Base-by-base conservation (phyloP, 345 rosid species). In the Leavenworthia alabamica region DNA sequence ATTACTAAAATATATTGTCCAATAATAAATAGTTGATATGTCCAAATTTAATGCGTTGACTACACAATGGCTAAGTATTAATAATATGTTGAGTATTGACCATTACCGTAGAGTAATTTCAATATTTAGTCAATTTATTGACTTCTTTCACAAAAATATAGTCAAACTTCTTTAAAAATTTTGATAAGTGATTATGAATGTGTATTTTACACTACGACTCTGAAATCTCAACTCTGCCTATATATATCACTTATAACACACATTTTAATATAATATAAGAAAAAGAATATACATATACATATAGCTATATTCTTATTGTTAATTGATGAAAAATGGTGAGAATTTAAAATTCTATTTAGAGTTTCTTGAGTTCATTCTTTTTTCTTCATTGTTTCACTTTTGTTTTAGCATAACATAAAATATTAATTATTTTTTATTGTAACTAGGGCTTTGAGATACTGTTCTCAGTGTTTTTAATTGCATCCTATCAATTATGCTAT, bases 281-380 rank as follows among this genome's bases (percentile, higher is more conserved):
- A 43, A 13, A 28, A 2, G 3, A 11, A 28, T 1, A 23, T 2
- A 23, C n/a, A n/a, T n/a, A n/a, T n/a, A n/a, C n/a, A n/a, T 23
- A 1, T 3, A 23, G 24, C 24, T 24, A 24, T 13, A 8, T 64
- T 40, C 1, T 63, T n/a, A 20, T 51, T 11, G 11, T 15, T 10
- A n/a, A n/a, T n/a, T n/a, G n/a, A n/a, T 11, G 5, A 55, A 33
- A 36, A 66, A 66, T 66, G 70, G 70, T 55, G 62, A 44, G 70
- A 24, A 13, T 11, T 31, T 14, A 32, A 23, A 7, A 44, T 44
- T 44, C n/a, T n/a, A n/a, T n/a, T n/a, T n/a, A n/a, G n/a, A n/a
- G n/a, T n/a, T n/a, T n/a, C n/a, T n/a, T n/a, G n/a, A n/a, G n/a
- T n/a, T n/a, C n/a, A n/a, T n/a, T n/a, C n/a, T n/a, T n/a, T n/a